Percentiles rank a stretch among this genome's conserved stretches.
Conservation (phyloP, 805 yeast genomes). For the Maudiozyma saulgeensis region DNA sequence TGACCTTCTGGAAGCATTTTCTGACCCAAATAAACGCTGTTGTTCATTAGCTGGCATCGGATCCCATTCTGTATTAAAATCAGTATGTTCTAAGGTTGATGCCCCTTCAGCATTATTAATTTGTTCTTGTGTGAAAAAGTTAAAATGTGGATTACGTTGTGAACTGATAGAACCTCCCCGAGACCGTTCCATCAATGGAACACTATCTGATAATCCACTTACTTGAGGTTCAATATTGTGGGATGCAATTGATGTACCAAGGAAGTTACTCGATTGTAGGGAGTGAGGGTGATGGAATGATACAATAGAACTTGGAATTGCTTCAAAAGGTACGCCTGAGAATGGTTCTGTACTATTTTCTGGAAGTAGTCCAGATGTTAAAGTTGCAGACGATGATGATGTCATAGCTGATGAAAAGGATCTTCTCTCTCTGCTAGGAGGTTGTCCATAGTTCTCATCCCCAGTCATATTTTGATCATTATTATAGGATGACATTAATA, state of each 20-base stretch:
- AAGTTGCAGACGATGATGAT: constrained; percentile 26
- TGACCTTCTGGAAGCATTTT: constrained; percentile 18
- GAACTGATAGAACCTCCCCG: constrained; percentile 27
- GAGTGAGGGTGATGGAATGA: constrained; percentile 67
- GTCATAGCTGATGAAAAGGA: constrained; percentile 29
- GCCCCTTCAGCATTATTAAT: constrained; percentile 83
- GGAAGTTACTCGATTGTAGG: constrained; percentile 27
- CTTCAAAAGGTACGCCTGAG: constrained; percentile 69
- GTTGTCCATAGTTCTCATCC: background rate
- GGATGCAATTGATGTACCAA: constrained; percentile 11
- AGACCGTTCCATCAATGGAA: constrained; percentile 28
- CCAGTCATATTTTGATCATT: background rate
- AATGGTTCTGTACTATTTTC: constrained; percentile 64
- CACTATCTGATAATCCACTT: constrained; percentile 8
- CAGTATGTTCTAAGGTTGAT: constrained; percentile 64
- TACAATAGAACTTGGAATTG: constrained; percentile 68
- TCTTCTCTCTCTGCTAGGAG: constrained; percentile 1
- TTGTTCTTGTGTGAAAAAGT: constrained; percentile 75
- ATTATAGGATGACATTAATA: background rate
- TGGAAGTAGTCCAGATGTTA: constrained; percentile 18
- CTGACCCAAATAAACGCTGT: constrained; percentile 28
- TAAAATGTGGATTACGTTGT: constrained; percentile 42
- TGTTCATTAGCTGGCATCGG: constrained; percentile 40
- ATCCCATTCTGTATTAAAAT: constrained; percentile 71
- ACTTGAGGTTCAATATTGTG: constrained; percentile 19